Evolutionary conservation across 2,329 filamentous ascomycete genomes (phyloP).

Genomic region (Phoma herbarum): DNA sequence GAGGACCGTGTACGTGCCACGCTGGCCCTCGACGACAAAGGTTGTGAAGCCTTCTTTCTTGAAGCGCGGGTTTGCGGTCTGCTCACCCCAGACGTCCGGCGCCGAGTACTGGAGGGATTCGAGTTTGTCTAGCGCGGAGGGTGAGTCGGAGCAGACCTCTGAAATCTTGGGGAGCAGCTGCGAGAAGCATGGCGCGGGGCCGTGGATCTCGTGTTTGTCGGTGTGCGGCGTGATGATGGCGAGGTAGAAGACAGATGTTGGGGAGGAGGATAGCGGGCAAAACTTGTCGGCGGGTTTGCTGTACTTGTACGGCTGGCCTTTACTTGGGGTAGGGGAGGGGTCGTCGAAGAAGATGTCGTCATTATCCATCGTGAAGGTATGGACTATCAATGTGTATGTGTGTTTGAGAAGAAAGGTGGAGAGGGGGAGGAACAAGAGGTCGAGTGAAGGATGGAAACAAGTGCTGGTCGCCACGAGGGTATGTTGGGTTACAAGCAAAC

Average conservation of each 20-base stretch:
- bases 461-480: not conserved
- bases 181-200: conserved; percentile 28
- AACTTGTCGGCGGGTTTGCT: conserved; percentile 29
- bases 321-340: not conserved
- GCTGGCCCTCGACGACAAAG: conserved; percentile 29
- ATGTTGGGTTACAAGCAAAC: not conserved
- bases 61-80: conserved; percentile 7
- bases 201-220: conserved; percentile 30
- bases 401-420: not conserved
- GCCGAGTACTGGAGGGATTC: conserved; percentile 9
- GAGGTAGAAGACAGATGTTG: conserved; percentile 38
- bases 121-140: conserved; percentile 34
- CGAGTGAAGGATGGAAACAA: not conserved
- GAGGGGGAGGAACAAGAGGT: too few relatives aligned
- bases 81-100: conserved; percentile 18
- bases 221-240: conserved; percentile 33
- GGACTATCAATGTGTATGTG: not conserved
- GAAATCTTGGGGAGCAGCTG: conserved; percentile 31
- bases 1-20: conserved; percentile 26
- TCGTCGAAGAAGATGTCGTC: conserved; percentile 19
- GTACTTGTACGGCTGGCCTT: not conserved
- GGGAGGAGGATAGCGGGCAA: conserved; percentile 5
- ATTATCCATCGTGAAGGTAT: conserved; percentile 19
- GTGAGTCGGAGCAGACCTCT: conserved; percentile 24
- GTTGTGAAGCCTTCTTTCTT: conserved; percentile 20